Percentiles rank a stretch among this genome's conserved stretches.
Evolutionary conservation across 805 yeast species (phyloP).

Genomic region (Debaryomyces tyrocola): DNA sequence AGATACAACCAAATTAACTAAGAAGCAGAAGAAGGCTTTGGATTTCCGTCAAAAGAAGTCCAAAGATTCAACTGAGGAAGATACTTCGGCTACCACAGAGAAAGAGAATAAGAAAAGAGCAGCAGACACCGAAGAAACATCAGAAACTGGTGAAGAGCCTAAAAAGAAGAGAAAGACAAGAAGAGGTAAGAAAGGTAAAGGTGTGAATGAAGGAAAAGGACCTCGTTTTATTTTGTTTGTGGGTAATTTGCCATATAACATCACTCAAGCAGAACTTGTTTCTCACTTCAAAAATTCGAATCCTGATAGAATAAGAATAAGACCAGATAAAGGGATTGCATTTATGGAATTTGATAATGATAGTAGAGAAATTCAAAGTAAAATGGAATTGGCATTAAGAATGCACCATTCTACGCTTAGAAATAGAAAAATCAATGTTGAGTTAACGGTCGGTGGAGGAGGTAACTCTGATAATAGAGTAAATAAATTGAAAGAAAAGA

Average conservation of each 20-base stretch:
- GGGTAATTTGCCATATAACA: conserved; percentile 82
- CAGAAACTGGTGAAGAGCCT: conserved; percentile 27
- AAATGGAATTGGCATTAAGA: conserved; percentile 81
- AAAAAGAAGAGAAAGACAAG: conserved; percentile 73
- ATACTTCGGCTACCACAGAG: conserved; percentile 9
- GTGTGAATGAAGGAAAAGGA: conserved; percentile 46
- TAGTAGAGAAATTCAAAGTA: conserved; percentile 63
- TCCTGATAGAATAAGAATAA: conserved; percentile 75
- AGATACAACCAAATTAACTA: conserved; percentile 46
- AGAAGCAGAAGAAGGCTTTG: conserved; percentile 64
- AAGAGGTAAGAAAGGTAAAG: conserved; percentile 73
- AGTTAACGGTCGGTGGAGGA: conserved; percentile 97
- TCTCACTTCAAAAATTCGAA: conserved; percentile 71
- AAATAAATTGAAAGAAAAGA: conserved; percentile 73
- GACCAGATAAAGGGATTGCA: conserved; percentile 88
- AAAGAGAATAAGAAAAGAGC: conserved; percentile 24
- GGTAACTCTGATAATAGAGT: conserved; percentile 75
- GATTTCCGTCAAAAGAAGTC: conserved; percentile 49
- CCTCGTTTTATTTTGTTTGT: conserved; percentile 82
- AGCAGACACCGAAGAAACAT: conserved; percentile 7
- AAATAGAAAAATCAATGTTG: conserved; percentile 86
- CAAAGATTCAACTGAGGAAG: conserved; percentile 39
- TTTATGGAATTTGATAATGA: conserved; percentile 76
- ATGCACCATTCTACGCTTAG: conserved; percentile 75
- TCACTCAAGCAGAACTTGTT: conserved; percentile 59